A percentile compares a stretch with the other conserved stretches of the same genome.
phyloP scores from a whole-genome alignment of 2,329 filamentous ascomycete species.

The Arthrobotrys conoides region DNA sequence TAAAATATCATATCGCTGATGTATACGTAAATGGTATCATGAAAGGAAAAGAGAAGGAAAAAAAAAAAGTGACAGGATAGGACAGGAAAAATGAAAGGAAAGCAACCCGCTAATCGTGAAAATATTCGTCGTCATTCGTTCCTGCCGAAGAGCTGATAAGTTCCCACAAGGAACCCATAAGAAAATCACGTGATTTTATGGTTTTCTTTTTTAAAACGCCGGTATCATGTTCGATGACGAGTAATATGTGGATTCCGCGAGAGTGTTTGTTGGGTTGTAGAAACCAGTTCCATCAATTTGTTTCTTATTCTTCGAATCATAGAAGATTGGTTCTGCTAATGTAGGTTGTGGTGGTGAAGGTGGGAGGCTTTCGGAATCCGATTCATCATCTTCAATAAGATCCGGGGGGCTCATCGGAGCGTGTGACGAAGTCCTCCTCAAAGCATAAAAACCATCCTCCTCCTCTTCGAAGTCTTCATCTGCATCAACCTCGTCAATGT shows the following conservation, averaged over 20 bases:
- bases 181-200: background rate
- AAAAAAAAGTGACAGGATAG: background rate
- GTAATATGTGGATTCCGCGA: constrained; percentile 43
- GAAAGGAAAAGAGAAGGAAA: constrained; percentile 5
- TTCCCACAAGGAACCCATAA: background rate
- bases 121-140: constrained; percentile 56
- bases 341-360: constrained; percentile 64
- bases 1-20: constrained; percentile 29
- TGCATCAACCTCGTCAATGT: constrained; percentile 68
- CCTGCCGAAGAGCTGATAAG: constrained; percentile 40
- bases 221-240: constrained; percentile 55
- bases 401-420: constrained; percentile 62
- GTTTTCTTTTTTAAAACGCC: constrained; percentile 41
- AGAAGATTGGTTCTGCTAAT: constrained; percentile 55
- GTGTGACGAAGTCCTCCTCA: constrained; percentile 63
- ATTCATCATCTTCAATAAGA: constrained; percentile 63
- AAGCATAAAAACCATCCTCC: constrained; percentile 64
- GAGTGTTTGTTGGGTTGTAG: constrained; percentile 22
- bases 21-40: constrained; percentile 29
- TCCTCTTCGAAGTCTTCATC: constrained; percentile 74
- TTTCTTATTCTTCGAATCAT: constrained; percentile 47
- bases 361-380: constrained; percentile 60
- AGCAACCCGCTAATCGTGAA: constrained; percentile 49
- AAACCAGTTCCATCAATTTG: constrained; percentile 7
- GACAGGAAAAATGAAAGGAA: background rate